A percentile compares a stretch with the other conserved stretches of the same genome.
Evolutionary conservation across 2,329 filamentous ascomycete genomes (phyloP).

Genomic region (Phyllosticta citriasiana): DNA sequence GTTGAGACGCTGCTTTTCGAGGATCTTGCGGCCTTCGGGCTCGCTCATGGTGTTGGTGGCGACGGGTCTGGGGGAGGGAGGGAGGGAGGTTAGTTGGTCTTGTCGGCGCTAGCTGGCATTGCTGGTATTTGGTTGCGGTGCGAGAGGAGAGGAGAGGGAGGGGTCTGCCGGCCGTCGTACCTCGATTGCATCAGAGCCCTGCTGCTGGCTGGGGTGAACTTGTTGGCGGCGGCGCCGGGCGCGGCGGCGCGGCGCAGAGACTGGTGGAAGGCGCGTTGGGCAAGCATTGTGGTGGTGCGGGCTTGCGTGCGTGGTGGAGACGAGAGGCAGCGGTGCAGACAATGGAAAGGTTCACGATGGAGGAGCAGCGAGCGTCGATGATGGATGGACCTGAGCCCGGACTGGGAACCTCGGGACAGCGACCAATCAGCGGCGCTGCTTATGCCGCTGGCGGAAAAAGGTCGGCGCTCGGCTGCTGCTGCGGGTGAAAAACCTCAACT

Average conservation of each 20-base stretch:
- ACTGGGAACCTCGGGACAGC: slow-evolving; percentile 2
- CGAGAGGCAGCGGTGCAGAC: neutral
- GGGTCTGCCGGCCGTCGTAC: slow-evolving; percentile 22
- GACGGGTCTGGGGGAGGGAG: slow-evolving; percentile 28
- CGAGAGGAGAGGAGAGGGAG: neutral
- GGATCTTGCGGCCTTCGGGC: slow-evolving; percentile 51
- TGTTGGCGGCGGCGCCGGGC: slow-evolving; percentile 31
- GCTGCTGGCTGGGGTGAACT: slow-evolving; percentile 28
- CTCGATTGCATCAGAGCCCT: slow-evolving; percentile 36
- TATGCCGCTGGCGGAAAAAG: neutral
- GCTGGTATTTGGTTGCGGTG: neutral
- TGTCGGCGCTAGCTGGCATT: too few species aligned
- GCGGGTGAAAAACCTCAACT: neutral
- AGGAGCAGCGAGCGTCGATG: neutral
- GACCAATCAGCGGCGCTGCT: slow-evolving; percentile 6
- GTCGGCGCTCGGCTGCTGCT: neutral
- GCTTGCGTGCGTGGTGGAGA: slow-evolving; percentile 1
- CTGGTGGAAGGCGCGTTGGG: slow-evolving; percentile 37
- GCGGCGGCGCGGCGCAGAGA: slow-evolving; percentile 31
- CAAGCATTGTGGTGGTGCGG: slow-evolving; percentile 29
- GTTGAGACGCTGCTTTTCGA: slow-evolving; percentile 67
- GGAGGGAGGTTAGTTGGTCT: slow-evolving; percentile 1
- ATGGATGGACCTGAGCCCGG: neutral
- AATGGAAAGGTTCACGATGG: neutral
- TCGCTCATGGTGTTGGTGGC: slow-evolving; percentile 49